Evolutionary conservation across 2,329 filamentous ascomycete genomes (phyloP), one percentile per base, ranked within the genome.

Genomic region (Colletotrichum sp.): DNA sequence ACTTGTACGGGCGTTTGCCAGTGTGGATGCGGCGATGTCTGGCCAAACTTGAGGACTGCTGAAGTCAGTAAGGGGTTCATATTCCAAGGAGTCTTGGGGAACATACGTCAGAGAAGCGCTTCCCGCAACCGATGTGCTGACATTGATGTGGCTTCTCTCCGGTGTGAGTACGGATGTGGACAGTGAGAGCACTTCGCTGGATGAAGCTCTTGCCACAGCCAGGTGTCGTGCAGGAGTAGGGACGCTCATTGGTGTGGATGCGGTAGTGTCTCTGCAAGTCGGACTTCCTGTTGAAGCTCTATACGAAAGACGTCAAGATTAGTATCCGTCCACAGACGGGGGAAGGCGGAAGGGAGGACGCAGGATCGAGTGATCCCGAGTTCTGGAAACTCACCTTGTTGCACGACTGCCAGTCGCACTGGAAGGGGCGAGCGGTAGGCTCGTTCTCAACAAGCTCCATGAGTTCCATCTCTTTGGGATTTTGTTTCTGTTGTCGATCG

Each of bases 241-340:
- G 92, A 24, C 92, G 86, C 82, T 93, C 92, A 79, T 93, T 93
- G 68, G 92, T 94, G 82, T 94, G 92, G 79, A 93, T 94, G 75
- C 92, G 88, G 79, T 92, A 92, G 79, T 94, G 92, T 79, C 92
- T 88, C 79, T 93, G 91, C 74, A 94, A 84, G 78, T 93, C 92
- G 21, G 92, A 93, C 82, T 93, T 93, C 78, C 92, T 88, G 82
- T 93, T 93, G 85, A 94, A 94, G 83, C 90, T 92, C 92, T 93
- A 77, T n/a, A 13, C 11, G 43, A 38, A 38, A 76, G 24, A 78
- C 70, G 34, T 66, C 29, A 57, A 64, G 66, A 69, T 79, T 61
- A 76, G 74, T 62, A n/a, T 29, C 70, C 54, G 57, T n/a, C 54
- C 38, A 67, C 51, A 38, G 29, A 70, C 33, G 24, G 43, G 21